A percentile compares a stretch with the other conserved stretches of the same genome.
Evolutionary conservation across 2,329 filamentous ascomycete species (phyloP).

Genomic region (Aspergillus pseudotamarii): DNA sequence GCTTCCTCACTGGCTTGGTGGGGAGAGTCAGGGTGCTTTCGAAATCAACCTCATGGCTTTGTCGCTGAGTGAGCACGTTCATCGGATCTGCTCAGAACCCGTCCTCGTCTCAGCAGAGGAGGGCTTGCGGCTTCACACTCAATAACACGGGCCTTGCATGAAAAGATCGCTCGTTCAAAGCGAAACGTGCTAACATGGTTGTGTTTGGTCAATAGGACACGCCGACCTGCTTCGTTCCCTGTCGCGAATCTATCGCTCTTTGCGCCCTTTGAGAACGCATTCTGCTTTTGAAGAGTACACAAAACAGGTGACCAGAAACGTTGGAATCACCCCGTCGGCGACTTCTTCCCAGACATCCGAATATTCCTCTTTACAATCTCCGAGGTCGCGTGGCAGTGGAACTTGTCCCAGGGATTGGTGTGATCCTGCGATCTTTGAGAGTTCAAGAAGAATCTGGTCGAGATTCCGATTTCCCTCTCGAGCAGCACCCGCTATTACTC

Average conservation of each 20-base stretch:
- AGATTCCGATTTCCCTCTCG: not conserved
- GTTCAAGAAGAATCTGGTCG: not conserved
- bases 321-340: not conserved
- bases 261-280: not conserved
- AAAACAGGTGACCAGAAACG: not conserved
- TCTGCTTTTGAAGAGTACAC: not conserved
- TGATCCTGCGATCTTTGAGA: not conserved
- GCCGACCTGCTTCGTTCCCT: not conserved
- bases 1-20: not conserved
- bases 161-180: not conserved
- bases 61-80: not conserved
- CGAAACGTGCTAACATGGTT: not conserved
- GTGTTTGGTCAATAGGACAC: not conserved
- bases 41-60: not conserved
- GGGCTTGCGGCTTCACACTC: not conserved
- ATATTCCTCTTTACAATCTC: not conserved
- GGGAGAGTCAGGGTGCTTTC: not conserved
- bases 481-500: not conserved
- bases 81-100: not conserved
- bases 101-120: not conserved
- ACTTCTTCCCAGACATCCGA: not conserved
- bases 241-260: not conserved
- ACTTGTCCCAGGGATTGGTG: not conserved
- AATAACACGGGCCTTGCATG: not conserved
- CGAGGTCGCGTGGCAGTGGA: constrained; percentile 3